A percentile compares a stretch with the other conserved stretches of the same genome.
phyloP scores from a whole-genome alignment of 108 stramenopile genomes.

The Craspedostauros australis region DNA sequence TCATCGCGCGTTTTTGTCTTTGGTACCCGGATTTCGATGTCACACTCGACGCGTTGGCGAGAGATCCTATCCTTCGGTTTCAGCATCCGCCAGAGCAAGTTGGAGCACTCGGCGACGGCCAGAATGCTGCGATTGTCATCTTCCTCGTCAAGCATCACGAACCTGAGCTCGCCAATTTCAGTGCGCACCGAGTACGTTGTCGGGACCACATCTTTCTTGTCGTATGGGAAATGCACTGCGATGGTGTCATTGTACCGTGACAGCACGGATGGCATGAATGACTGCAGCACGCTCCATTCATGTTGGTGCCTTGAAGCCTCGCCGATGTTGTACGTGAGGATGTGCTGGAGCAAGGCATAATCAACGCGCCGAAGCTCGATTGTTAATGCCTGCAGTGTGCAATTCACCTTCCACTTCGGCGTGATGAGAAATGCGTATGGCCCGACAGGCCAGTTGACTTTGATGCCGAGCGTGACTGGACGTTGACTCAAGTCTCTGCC shows the following conservation, averaged over 20 bases:
- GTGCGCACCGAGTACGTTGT: slow-evolving; percentile 51
- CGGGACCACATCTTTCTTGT: slow-evolving; percentile 66
- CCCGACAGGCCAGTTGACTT: slow-evolving; percentile 57
- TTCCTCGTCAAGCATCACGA: slow-evolving; percentile 10
- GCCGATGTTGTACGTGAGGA: slow-evolving; percentile 56
- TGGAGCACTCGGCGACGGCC: slow-evolving; percentile 24
- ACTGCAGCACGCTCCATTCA: slow-evolving; percentile 53
- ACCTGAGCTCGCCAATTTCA: slow-evolving; percentile 15
- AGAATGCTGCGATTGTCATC: neutral
- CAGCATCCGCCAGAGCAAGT: slow-evolving; percentile 33
- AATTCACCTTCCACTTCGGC: slow-evolving; percentile 64
- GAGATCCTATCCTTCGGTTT: slow-evolving; percentile 36
- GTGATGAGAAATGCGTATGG: slow-evolving; percentile 36
- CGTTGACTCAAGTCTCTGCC: slow-evolving; percentile 28
- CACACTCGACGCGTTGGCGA: slow-evolving; percentile 28
- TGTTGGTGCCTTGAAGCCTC: slow-evolving; percentile 57
- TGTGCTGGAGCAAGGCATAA: slow-evolving; percentile 54
- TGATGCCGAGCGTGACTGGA: slow-evolving; percentile 12
- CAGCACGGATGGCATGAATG: slow-evolving; percentile 17
- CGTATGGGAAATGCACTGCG: slow-evolving; percentile 66
- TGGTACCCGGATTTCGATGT: slow-evolving; percentile 15
- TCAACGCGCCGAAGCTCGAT: slow-evolving; percentile 38
- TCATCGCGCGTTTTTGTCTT: slow-evolving; percentile 1
- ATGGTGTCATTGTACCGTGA: slow-evolving; percentile 28
- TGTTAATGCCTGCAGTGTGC: slow-evolving; percentile 31